A percentile compares a stretch with the other conserved stretches of the same genome.
phyloP scores from a whole-genome alignment of 2,329 filamentous ascomycete genomes.

The Trichoderma endophyticum region DNA sequence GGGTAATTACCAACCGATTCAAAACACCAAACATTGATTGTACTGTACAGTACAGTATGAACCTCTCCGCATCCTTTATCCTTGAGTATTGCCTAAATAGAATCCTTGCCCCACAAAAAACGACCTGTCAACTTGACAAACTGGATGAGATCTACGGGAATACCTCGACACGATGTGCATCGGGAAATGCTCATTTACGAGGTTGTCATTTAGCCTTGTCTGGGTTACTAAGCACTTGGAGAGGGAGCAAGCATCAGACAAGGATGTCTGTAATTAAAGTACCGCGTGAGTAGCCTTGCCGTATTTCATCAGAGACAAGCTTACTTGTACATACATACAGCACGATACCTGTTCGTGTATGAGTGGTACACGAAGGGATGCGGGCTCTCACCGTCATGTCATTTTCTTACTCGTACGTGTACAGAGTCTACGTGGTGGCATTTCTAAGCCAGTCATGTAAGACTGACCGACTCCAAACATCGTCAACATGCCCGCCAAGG shows the following conservation, averaged over 20 bases:
- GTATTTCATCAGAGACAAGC: neutral
- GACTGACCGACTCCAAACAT: neutral
- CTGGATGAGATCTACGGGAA: constrained; percentile 4
- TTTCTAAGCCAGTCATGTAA: neutral
- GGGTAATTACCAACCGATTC: neutral
- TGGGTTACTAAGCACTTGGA: neutral
- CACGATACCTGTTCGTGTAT: neutral
- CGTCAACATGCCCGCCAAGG: neutral
- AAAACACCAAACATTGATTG: neutral
- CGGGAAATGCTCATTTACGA: neutral
- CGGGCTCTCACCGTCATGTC: neutral
- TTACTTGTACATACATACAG: neutral
- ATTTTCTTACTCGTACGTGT: neutral
- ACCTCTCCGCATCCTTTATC: neutral
- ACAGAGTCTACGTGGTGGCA: neutral
- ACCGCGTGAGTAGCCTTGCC: neutral
- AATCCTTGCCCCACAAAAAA: neutral
- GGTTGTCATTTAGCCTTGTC: neutral
- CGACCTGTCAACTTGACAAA: neutral
- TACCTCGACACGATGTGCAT: neutral
- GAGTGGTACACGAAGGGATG: neutral
- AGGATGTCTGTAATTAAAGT: neutral
- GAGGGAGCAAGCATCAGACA: neutral
- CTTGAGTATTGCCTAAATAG: neutral
- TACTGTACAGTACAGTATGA: neutral